These are phyloP conservation scores for Isochrysis galbana DNA, from an alignment of 78 protist genomes.

Conservation along the genomic window DNA sequence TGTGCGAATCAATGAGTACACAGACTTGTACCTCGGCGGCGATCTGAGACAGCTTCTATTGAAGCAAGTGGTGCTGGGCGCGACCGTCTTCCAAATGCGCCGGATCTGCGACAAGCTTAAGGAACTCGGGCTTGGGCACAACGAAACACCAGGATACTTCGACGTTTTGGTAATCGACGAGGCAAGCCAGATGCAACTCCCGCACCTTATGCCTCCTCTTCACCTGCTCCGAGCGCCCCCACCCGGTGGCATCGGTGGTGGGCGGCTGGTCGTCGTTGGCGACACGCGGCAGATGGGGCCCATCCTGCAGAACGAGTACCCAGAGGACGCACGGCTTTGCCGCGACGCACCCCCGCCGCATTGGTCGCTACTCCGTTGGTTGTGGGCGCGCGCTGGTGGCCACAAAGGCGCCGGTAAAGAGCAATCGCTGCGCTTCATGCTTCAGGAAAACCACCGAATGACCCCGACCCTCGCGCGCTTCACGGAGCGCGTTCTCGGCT, in stretches of 20 bases:
- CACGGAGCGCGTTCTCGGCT: not conserved
- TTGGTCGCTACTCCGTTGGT: not conserved
- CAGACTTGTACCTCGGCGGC: too few relatives aligned
- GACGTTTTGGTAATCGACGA: not conserved
- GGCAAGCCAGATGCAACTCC: not conserved
- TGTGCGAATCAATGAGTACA: too few relatives aligned
- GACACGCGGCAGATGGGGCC: not conserved
- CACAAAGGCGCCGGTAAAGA: not conserved
- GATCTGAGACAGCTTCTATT: too few relatives aligned
- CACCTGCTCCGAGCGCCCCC: not conserved
- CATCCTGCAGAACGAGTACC: not conserved
- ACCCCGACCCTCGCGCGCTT: not conserved
- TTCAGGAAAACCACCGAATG: not conserved
- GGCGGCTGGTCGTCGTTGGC: slow-evolving; percentile 3
- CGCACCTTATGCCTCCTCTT: not conserved
- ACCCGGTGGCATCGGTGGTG: not conserved
- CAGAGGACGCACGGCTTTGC: not conserved
- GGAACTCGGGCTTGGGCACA: too few relatives aligned
- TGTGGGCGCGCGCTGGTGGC: not conserved
- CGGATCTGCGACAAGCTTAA: too few relatives aligned
- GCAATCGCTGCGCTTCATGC: not conserved
- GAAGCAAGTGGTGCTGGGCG: too few relatives aligned
- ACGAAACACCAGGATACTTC: too few relatives aligned
- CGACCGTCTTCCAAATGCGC: too few relatives aligned
- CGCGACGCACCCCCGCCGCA: not conserved